A percentile compares a stretch with the other conserved stretches of the same genome.
These are phyloP conservation scores for Inosperma sp. DNA, from an alignment of 768 basidiomycete species.

Conservation along the genomic window DNA sequence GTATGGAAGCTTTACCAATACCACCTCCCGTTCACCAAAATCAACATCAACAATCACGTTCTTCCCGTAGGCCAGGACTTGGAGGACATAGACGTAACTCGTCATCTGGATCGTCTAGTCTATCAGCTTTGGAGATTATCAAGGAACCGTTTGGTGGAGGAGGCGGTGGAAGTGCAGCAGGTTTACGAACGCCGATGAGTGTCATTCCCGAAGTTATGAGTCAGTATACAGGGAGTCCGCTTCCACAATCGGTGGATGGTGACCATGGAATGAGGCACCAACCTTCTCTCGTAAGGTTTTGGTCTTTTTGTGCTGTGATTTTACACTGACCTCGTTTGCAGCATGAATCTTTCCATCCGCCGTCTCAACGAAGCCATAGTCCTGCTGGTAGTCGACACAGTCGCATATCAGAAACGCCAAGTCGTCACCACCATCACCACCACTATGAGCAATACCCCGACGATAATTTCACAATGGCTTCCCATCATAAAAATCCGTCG, in stretches of 20 bases:
- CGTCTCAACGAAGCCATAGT: background rate
- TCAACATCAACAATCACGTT: conserved; percentile 23
- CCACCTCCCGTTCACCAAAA: conserved; percentile 23
- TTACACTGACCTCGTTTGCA: background rate
- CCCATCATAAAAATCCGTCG: conserved; percentile 12
- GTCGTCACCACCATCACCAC: no score
- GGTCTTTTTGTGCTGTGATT: background rate
- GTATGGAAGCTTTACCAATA: conserved; percentile 35
- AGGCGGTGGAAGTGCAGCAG: no score
- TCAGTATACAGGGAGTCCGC: conserved; percentile 34
- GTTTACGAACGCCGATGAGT: conserved; percentile 42
- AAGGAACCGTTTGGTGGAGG: conserved; percentile 38
- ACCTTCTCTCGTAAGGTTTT: conserved; percentile 34
- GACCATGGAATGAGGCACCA: conserved; percentile 27
- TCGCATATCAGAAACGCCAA: no score
- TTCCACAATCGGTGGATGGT: conserved; percentile 22
- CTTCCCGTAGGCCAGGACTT: background rate
- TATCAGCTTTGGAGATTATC: conserved; percentile 52
- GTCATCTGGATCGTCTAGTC: conserved; percentile 51
- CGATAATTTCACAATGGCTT: no score
- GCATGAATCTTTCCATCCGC: conserved; percentile 7
- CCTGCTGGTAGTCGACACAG: conserved; percentile 12
- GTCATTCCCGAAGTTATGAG: conserved; percentile 54
- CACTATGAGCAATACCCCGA: no score
- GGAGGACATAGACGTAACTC: conserved; percentile 37